Evolutionary conservation across 169 alveolate genomes (phyloP), one percentile per base, ranked within the genome.

Genomic region (Plasmodium cynomolgi): DNA sequence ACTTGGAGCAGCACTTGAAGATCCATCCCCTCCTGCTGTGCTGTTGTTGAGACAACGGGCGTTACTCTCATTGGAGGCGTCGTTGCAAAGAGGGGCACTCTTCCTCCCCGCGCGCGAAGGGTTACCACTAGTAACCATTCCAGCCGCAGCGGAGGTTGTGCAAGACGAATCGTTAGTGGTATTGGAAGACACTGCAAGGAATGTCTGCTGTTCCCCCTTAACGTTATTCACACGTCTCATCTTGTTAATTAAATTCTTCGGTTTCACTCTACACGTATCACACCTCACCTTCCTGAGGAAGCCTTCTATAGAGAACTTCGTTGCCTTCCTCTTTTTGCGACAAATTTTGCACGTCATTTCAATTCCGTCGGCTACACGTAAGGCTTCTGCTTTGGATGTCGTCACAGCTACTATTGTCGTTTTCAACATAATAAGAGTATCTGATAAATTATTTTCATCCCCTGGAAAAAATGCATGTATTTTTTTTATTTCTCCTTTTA

Each of bases 401-500:
- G 93, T 84, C 50, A 84, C 93, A 44, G 93, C 84, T 3, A 84
- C 80, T 11, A 84, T 58, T 9, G 93, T 84, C 20, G 93, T 84
- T 73, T 84, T 84, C 54, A 84, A 15, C 93, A 84, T 84, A n/a
- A 84, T 84, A 47, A 84, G 80, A 13, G 93, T 62, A 31, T 84
- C 93, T 3, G 93, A 72, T 31, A 84, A 13, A 74, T 84, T 84
- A 74, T 84, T 84, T 74, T 84, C 85, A 84, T 84, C 83, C 39
- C 93, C 93, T 34, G 93, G 83, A 62, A 84, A 84, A 50, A 84
- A 84, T 6, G 93, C 93, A 47, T 84, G 93, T 17, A 84, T 84
- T 84, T 84, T 84, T 84, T 84, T 84, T 33, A 84, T 84, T 37
- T 84, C 93, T 44, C 93, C 93, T 74, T 84, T 84, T 34, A 84